A percentile compares a stretch with the other conserved stretches of the same genome.
phyloP scores from a whole-genome alignment of 306 rosid genomes.

The Ormosia emarginata region DNA sequence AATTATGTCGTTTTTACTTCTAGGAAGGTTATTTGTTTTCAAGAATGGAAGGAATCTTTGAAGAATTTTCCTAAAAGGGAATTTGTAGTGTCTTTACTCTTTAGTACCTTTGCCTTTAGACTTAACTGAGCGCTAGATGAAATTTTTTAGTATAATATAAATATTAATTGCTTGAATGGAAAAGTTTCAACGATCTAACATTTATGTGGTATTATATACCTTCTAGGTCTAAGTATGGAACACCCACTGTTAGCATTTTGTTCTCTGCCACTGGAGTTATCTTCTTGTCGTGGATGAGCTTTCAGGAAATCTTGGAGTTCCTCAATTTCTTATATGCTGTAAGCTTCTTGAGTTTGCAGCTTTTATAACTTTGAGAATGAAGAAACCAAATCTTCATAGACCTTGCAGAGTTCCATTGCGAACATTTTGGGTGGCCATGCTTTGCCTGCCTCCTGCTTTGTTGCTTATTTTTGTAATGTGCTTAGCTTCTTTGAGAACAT shows the following conservation, averaged over 20 bases:
- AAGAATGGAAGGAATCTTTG: background rate
- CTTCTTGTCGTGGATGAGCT: conserved; percentile 94
- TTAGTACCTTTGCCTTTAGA: background rate
- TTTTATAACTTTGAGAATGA: conserved; percentile 62
- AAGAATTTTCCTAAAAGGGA: background rate
- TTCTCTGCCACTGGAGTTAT: conserved; percentile 81
- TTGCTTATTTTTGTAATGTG: conserved; percentile 84
- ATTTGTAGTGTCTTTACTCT: conserved; percentile 8
- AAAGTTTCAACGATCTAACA: conserved; percentile 18
- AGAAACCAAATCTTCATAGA: conserved; percentile 66
- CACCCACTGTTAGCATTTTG: conserved; percentile 80
- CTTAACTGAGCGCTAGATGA: background rate
- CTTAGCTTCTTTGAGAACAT: conserved; percentile 70
- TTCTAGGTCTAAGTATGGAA: conserved; percentile 74
- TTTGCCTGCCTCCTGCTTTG: conserved; percentile 72
- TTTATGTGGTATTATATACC: conserved; percentile 6
- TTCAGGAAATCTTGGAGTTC: conserved; percentile 82
- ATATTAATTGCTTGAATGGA: background rate
- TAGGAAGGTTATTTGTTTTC: background rate
- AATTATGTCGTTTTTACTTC: background rate
- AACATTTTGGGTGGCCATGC: conserved; percentile 66
- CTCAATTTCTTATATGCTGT: conserved; percentile 80
- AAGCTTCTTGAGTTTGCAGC: conserved; percentile 91
- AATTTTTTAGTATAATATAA: background rate
- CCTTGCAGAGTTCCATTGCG: conserved; percentile 79